These are phyloP conservation scores for Ceriops zippeliana DNA, from an alignment of 345 rosid species.

Conservation along the genomic window DNA sequence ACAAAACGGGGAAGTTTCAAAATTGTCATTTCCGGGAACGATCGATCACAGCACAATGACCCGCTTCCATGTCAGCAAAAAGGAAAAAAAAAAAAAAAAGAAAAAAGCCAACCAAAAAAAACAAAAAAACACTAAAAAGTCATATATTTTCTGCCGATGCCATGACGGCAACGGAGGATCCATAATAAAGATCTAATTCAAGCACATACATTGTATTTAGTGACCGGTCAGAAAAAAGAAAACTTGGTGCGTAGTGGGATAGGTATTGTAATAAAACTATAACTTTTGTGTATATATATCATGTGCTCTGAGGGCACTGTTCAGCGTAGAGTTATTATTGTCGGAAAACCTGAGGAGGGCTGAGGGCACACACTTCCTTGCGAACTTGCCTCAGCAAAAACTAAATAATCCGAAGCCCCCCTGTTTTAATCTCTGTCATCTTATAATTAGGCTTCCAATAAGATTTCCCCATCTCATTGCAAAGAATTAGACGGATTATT, in stretches of 20 bases:
- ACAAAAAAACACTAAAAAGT: not conserved
- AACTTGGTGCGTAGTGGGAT: not conserved
- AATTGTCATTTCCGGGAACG: not conserved
- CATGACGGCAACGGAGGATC: not conserved
- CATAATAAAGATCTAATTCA: not conserved
- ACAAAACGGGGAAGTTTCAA: not conserved
- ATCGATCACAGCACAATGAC: not conserved
- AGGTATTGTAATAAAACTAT: not conserved
- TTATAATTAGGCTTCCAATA: constrained; percentile 14
- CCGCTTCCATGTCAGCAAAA: not conserved
- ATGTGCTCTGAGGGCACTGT: not conserved
- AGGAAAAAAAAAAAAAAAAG: constrained; percentile 9
- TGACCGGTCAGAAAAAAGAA: too few species aligned
- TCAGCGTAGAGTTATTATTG: constrained; percentile 3
- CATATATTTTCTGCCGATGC: not conserved
- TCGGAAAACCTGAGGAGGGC: not conserved
- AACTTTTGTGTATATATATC: not conserved
- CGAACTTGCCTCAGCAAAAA: not conserved
- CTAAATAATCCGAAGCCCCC: too few species aligned
- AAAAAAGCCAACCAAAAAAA: too few species aligned
- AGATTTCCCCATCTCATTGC: not conserved
- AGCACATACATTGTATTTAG: not conserved
- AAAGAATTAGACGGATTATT: not conserved
- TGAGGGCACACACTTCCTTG: constrained; percentile 16
- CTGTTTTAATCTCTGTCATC: not conserved